Evolutionary conservation across 495 filamentous ascomycete genomes (phyloP), one percentile per base, ranked within the genome.

Genomic region (Lindgomyces ingoldianus): DNA sequence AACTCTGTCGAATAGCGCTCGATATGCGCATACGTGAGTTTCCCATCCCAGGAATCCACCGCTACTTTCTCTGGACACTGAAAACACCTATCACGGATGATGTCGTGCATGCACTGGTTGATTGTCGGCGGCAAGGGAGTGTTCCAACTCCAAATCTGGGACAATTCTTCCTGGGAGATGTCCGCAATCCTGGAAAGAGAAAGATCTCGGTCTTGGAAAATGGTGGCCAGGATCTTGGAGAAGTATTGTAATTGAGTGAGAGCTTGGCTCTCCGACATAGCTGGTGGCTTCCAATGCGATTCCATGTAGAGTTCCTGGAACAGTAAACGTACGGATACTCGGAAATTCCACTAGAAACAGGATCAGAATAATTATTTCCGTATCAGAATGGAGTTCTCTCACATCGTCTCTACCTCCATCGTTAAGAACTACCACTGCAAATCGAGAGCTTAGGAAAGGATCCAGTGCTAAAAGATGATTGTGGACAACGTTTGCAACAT

Each of bases 121-220:
- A 68, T 16, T 1, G 4, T 51, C 1, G 64, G 50, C 0, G 65
- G 60, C 9, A 68, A 1, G 1, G 55, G 47, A 26, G 53, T 46
- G 36, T 68, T 71, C 68, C 68, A 68, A 1, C 29, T 27, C 68
- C 68, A 71, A 42, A 71, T 49, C 49, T 61, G 33, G 14, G 56
- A 50, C 12, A 64, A 42, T 19, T 71, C 68, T 14, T 21, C 21
- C 12, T 25, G 18, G 10, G 64, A 26, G 16, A 58, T 46, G 6
- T 53, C n/a, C 11, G 30, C n/a, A 12, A 65, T 10, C 22, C 1
- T 16, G 8, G 27, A 4, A 18, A 53, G 21, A 12, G 33, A 46
- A 1, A 8, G 27, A 10, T 21, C 4, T 3, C 18, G 53, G 22
- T 52, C 19, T 19, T 18, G 45, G 9, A 66, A 27, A 21, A 56